Evolutionary conservation across 2,329 filamentous ascomycete species (phyloP), one percentile per base, ranked within the genome.

Genomic region (Akanthomyces uredinophilus): DNA sequence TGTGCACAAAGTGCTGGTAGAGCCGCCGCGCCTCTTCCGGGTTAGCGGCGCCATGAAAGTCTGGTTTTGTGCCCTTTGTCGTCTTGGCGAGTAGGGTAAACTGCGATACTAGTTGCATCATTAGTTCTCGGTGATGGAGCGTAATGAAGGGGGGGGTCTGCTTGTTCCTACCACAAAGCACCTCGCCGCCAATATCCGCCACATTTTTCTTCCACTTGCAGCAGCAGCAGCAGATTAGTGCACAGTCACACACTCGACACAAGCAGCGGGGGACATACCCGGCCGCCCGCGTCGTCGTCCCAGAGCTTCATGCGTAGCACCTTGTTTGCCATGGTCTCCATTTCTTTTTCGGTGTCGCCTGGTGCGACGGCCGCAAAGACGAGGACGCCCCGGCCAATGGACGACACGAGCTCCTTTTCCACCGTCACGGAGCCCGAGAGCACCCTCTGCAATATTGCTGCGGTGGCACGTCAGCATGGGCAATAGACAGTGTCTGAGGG

Each of bases 381-480:
- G 7, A 99, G 81, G 49, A 99, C 78, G 35, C 95, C 95, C 75
- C 89, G 91, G 64, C 92, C 91, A 70, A 99, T 98, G 3, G 89
- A 90, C 1, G 95, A 98, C 51, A 99, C 85, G 35, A 96, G 79
- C 72, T 96, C 83, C 71, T 91, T 89, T 72, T 99, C 93, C 58
- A 99, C 94, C 1, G 92, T 95, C 69, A 99, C 95, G 8, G 94
- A 97, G 64, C 94, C 94, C 49, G 93, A 98, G 64, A 96, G 86
- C 57, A 99, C 95, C 67, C 95, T 86, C 77, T 99, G 95, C 59
- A 98, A 79, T 64, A 99, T 91, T 60, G 92, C 95, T 97, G 71
- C 59, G 3, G 51, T 50, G 52, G 20, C 37, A 64, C 64, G 67
- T 73, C 64, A 63, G 47, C 27, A 20, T 18, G 20, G 20, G n/a